Percentiles rank a stretch among this genome's conserved stretches.
phyloP scores from a whole-genome alignment of 306 rosid genomes.

The Quillaja saponaria region DNA sequence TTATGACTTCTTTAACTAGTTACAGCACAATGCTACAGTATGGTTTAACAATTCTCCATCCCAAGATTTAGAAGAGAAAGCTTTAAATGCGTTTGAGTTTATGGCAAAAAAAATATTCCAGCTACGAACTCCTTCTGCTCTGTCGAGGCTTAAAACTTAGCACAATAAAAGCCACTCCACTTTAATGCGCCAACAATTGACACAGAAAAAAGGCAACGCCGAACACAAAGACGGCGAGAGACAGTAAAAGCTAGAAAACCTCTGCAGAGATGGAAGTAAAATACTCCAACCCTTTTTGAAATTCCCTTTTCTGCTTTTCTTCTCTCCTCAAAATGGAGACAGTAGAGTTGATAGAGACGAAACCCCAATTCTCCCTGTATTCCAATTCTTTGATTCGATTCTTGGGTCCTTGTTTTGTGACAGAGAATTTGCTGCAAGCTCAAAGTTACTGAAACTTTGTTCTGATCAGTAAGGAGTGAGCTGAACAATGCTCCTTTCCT shows the following conservation, averaged over 20 bases:
- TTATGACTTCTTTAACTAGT: conserved; percentile 20
- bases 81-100: conserved; percentile 50
- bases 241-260: conserved; percentile 61
- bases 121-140: conserved; percentile 17
- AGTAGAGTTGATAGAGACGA: conserved; percentile 26
- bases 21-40: conserved; percentile 23
- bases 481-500: conserved; percentile 24
- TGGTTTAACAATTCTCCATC: conserved; percentile 25
- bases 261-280: conserved; percentile 27
- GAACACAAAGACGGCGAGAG: conserved; percentile 67
- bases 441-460: conserved; percentile 58
- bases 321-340: conserved; percentile 18
- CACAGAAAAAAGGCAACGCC: conserved; percentile 46
- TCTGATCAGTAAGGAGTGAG: conserved; percentile 46
- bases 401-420: conserved; percentile 41
- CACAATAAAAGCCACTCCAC: conserved; percentile 30
- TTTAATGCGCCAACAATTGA: conserved; percentile 69
- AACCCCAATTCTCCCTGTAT: conserved; percentile 45
- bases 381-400: conserved; percentile 61
- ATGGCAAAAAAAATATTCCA: conserved; percentile 16
- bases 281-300: conserved; percentile 43
- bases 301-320: conserved; percentile 3
- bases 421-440: conserved; percentile 39
- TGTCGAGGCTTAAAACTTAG: conserved; percentile 22
- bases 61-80: conserved; percentile 25